These are phyloP conservation scores for Lichtheimia ramosa DNA, from an alignment of 371 early-diverging fungal species.

Conservation along the genomic window DNA sequence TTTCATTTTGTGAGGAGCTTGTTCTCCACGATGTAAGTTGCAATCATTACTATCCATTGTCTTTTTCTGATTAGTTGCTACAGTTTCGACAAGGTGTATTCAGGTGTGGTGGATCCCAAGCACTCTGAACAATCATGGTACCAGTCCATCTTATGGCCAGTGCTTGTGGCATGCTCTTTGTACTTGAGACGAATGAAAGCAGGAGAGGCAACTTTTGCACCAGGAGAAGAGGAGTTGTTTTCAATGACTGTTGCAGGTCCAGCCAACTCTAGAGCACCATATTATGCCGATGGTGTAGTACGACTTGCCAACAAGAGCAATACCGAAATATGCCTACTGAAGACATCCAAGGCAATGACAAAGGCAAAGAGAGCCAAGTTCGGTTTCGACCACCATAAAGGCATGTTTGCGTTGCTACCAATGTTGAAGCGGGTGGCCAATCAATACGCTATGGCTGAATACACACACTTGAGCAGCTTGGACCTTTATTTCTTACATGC, in stretches of 20 bases:
- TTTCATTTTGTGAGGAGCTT: too few relatives aligned
- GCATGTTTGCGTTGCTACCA: conserved; percentile 17
- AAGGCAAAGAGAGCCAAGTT: conserved; percentile 5
- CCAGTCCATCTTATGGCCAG: too few relatives aligned
- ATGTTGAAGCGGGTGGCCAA: conserved; percentile 21
- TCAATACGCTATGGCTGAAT: conserved; percentile 10
- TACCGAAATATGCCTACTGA: conserved; percentile 6
- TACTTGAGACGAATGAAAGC: too few relatives aligned
- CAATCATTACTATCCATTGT: too few relatives aligned
- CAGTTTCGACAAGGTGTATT: too few relatives aligned
- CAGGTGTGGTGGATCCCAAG: too few relatives aligned
- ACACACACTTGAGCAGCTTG: conserved; percentile 11
- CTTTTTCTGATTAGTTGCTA: too few relatives aligned
- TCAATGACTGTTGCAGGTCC: conserved; percentile 8
- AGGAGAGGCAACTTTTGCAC: too few relatives aligned
- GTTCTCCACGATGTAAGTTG: too few relatives aligned
- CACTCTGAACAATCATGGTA: too few relatives aligned
- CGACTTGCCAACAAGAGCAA: neutral
- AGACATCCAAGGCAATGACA: conserved; percentile 6
- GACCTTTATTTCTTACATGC: conserved; percentile 13
- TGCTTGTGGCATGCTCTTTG: too few relatives aligned
- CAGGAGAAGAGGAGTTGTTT: conserved; percentile 7
- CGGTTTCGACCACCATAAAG: conserved; percentile 16
- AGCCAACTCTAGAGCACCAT: conserved; percentile 9
- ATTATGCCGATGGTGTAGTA: conserved; percentile 6